phyloP scores from a whole-genome alignment of 179 eudicot genomes.

The Corrigiola litoralis region DNA sequence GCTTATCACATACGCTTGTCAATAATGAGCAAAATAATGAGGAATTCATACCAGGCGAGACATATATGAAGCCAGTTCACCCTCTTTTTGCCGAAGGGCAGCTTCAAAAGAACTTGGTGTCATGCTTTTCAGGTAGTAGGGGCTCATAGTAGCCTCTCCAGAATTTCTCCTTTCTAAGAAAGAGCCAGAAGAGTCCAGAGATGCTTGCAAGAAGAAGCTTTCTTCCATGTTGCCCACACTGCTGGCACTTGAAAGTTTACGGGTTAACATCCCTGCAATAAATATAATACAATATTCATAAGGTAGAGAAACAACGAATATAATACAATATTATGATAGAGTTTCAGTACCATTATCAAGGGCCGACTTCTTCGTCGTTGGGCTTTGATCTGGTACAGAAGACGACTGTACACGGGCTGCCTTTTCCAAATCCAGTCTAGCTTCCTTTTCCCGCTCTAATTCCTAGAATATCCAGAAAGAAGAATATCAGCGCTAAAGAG shows the following conservation, averaged over 20 bases:
- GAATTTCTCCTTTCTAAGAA: conserved; percentile 64
- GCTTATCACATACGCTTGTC: no score
- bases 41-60: conserved; percentile 71
- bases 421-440: conserved; percentile 76
- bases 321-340: not conserved
- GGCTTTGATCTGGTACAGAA: conserved; percentile 48
- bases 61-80: conserved; percentile 91
- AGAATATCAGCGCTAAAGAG: not conserved
- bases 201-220: conserved; percentile 89
- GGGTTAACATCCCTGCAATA: conserved; percentile 67
- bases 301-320: not conserved
- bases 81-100: conserved; percentile 92
- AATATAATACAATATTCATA: no score
- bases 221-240: conserved; percentile 83
- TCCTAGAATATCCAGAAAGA: conserved; percentile 45
- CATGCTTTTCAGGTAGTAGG: conserved; percentile 79
- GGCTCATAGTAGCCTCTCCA: conserved; percentile 61
- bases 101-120: conserved; percentile 87
- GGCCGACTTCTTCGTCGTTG: conserved; percentile 44
- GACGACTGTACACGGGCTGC: conserved; percentile 55
- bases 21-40: not conserved
- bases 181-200: conserved; percentile 70
- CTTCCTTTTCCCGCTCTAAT: conserved; percentile 75
- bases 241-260: conserved; percentile 83
- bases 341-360: conserved; percentile 62